Percentiles rank a stretch among this genome's conserved stretches.
These are phyloP conservation scores for Pichia pseudocactophila DNA, from an alignment of 805 yeast species.

Conservation along the genomic window DNA sequence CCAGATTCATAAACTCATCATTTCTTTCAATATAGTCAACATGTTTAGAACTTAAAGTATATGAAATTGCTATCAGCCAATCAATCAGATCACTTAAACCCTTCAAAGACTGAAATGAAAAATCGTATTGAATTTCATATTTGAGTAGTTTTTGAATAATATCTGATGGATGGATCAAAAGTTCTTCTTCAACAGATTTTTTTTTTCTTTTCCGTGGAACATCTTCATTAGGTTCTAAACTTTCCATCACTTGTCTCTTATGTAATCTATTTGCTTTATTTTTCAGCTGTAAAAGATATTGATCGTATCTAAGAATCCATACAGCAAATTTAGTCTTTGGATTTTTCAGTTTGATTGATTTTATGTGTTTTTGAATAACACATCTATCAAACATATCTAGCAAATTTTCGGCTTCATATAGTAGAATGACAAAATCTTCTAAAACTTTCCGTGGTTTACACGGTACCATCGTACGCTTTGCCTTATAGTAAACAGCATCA, in stretches of 20 bases:
- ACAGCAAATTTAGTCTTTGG: constrained; percentile 31
- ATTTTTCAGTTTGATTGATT: constrained; percentile 17
- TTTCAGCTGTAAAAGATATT: constrained; percentile 35
- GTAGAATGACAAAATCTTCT: constrained; percentile 38
- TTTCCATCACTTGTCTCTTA: constrained; percentile 22
- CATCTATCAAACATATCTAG: constrained; percentile 27
- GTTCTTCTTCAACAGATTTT: constrained; percentile 3
- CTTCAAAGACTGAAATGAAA: constrained; percentile 44
- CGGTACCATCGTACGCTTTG: constrained; percentile 48
- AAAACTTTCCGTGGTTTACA: constrained; percentile 30
- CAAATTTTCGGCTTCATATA: constrained; percentile 40
- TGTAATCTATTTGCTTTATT: constrained; percentile 38
- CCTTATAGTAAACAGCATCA: constrained; percentile 39
- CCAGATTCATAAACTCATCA: constrained; percentile 45
- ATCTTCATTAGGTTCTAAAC: constrained; percentile 3
- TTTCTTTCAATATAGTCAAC: constrained; percentile 51
- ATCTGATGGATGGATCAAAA: constrained; percentile 20
- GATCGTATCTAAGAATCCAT: constrained; percentile 42
- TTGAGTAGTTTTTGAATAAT: constrained; percentile 34
- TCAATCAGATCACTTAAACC: constrained; percentile 37
- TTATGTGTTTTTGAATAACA: constrained; percentile 19
- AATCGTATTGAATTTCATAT: constrained; percentile 37
- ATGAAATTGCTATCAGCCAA: constrained; percentile 50
- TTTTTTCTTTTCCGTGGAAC: constrained; percentile 4
- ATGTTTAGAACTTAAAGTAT: constrained; percentile 42